These are phyloP conservation scores for Phialophora chinensis DNA, from an alignment of 2,329 filamentous ascomycete species.

Conservation along the genomic window DNA sequence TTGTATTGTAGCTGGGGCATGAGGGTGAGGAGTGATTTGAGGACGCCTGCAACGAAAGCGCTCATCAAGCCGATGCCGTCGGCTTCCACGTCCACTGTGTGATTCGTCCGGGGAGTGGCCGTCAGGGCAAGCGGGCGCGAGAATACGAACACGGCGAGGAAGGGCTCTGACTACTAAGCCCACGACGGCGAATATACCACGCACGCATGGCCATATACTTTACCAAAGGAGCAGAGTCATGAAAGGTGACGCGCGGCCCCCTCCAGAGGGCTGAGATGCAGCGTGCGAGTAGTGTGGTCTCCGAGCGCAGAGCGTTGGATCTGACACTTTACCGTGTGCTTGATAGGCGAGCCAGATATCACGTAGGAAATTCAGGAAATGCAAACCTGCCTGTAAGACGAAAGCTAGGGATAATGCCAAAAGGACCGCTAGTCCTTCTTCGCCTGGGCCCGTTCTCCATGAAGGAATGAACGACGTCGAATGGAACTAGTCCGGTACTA, in stretches of 20 bases:
- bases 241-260: background rate
- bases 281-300: background rate
- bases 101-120: constrained; percentile 17
- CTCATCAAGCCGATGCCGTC: background rate
- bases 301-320: background rate
- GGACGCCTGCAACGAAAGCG: background rate
- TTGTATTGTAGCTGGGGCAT: background rate
- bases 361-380: background rate
- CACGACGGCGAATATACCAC: background rate
- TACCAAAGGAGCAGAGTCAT: background rate
- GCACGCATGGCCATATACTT: background rate
- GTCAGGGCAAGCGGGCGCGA: background rate
- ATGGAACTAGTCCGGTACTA: background rate
- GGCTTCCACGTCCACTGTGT: background rate
- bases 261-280: background rate
- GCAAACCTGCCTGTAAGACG: background rate
- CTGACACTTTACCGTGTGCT: background rate
- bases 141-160: background rate
- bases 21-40: background rate
- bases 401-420: too few relatives aligned
- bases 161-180: background rate
- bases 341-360: constrained; percentile 3
- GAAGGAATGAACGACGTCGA: background rate
- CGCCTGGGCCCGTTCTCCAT: background rate
- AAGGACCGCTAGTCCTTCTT: background rate